Conservation (phyloP, 1,284 basidiomycete species). For the Volvariella volvacea region DNA sequence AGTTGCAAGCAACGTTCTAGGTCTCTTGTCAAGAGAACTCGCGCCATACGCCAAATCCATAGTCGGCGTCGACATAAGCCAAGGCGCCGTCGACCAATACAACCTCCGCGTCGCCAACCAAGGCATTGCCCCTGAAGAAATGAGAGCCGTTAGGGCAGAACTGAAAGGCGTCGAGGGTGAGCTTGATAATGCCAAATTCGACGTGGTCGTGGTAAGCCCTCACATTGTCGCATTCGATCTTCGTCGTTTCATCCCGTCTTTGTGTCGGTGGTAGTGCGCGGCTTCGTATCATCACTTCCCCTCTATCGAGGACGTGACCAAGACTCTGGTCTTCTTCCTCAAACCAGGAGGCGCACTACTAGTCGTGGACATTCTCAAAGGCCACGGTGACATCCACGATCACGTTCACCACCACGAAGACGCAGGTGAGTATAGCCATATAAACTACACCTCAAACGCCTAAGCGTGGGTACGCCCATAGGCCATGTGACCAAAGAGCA, state of each 20-base stretch:
- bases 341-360: constrained; percentile 57
- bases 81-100: constrained; percentile 54
- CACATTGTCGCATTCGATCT: constrained; percentile 1
- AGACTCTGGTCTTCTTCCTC: constrained; percentile 45
- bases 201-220: constrained; percentile 41
- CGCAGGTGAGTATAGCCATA: not conserved
- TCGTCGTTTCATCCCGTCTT: not conserved
- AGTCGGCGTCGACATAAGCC: constrained; percentile 65
- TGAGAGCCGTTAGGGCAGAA: constrained; percentile 46
- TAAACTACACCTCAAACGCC: not conserved
- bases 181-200: constrained; percentile 47
- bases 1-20: constrained; percentile 23
- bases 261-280: constrained; percentile 51
- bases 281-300: constrained; percentile 63
- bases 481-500: not conserved
- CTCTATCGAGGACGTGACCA: constrained; percentile 42
- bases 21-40: constrained; percentile 50
- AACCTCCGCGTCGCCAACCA: constrained; percentile 48
- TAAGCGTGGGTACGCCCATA: not conserved
- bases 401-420: constrained; percentile 6
- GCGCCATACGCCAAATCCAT: constrained; percentile 47
- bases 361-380: constrained; percentile 44
- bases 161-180: constrained; percentile 41
- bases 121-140: constrained; percentile 49
- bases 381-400: constrained; percentile 12